These are phyloP conservation scores for Fragosphaeria purpurea DNA, from an alignment of 2,329 filamentous ascomycete species.

Conservation along the genomic window DNA sequence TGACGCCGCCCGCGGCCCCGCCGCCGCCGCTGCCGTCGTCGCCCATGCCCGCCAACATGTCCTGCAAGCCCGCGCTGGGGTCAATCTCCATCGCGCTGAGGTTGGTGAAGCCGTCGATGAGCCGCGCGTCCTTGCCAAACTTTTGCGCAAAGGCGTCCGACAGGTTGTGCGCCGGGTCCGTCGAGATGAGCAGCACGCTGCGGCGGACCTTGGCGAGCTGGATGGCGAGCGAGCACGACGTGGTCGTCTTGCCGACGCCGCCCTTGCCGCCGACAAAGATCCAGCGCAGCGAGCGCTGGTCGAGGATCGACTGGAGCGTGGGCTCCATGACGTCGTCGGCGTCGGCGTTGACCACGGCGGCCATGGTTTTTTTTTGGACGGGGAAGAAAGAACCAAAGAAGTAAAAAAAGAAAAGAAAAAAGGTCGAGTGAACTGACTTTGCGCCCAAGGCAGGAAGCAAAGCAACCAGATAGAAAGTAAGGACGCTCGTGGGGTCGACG, in stretches of 20 bases:
- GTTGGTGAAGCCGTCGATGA: conserved; percentile 86
- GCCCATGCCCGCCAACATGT: conserved; percentile 68
- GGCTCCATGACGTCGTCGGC: conserved; percentile 73
- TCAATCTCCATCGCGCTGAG: conserved; percentile 99
- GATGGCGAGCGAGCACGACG: conserved; percentile 94
- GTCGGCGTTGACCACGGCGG: conserved; percentile 43
- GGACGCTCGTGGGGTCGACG: too few species aligned
- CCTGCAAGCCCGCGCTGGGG: conserved; percentile 94
- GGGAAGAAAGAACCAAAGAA: not conserved
- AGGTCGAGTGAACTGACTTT: too few species aligned
- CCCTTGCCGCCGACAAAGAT: conserved; percentile 99
- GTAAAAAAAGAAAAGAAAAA: not conserved
- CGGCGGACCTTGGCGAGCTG: conserved; percentile 92
- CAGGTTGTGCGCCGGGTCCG: conserved; percentile 95
- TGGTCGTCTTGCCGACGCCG: conserved; percentile 98
- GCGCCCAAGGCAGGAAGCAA: too few species aligned
- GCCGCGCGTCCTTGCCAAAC: conserved; percentile 94
- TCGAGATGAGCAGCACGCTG: conserved; percentile 94
- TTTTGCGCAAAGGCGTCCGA: conserved; percentile 98
- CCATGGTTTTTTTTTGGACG: conserved; percentile 22
- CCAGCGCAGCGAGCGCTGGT: conserved; percentile 93
- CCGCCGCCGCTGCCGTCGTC: conserved; percentile 48
- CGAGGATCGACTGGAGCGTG: conserved; percentile 85
- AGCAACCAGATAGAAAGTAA: too few species aligned
- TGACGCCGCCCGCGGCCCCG: conserved; percentile 55